Conservation (phyloP, 2,329 filamentous ascomycete genomes). For the Cercospora janseana region DNA sequence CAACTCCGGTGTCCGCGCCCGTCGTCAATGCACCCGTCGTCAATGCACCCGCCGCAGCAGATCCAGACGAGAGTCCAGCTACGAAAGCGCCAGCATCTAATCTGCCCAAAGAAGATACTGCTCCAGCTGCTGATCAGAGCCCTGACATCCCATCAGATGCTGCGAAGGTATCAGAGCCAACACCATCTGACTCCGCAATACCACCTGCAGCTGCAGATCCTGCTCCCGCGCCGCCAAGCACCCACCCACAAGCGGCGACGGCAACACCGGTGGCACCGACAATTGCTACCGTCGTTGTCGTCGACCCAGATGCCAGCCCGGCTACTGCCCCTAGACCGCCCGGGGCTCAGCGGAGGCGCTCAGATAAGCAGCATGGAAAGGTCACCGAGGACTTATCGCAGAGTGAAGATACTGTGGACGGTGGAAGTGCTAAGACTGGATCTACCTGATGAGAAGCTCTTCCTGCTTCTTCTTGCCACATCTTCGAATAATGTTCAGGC, state of each 20-base stretch:
- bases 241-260: not conserved
- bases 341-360: conserved; percentile 2
- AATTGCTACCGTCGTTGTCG: not conserved
- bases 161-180: not conserved
- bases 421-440: too few species aligned
- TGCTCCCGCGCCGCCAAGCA: not conserved
- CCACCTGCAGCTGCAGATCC: not conserved
- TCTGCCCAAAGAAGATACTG: conserved; percentile 13
- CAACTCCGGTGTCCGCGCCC: conserved; percentile 16
- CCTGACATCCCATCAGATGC: not conserved
- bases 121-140: not conserved
- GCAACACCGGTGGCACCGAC: not conserved
- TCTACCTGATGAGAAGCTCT: too few species aligned
- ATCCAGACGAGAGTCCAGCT: conserved; percentile 35
- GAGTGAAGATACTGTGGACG: not conserved
- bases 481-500: too few species aligned
- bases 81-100: conserved; percentile 20
- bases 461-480: too few species aligned
- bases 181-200: not conserved
- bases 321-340: conserved; percentile 8
- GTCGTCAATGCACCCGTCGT: too few species aligned
- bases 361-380: conserved; percentile 6
- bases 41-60: conserved; percentile 17
- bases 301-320: conserved; percentile 12
- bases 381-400: conserved; percentile 1